A percentile compares a stretch with the other conserved stretches of the same genome.
Evolutionary conservation across 345 rosid species (phyloP).

Genomic region (Citropsis articulata): DNA sequence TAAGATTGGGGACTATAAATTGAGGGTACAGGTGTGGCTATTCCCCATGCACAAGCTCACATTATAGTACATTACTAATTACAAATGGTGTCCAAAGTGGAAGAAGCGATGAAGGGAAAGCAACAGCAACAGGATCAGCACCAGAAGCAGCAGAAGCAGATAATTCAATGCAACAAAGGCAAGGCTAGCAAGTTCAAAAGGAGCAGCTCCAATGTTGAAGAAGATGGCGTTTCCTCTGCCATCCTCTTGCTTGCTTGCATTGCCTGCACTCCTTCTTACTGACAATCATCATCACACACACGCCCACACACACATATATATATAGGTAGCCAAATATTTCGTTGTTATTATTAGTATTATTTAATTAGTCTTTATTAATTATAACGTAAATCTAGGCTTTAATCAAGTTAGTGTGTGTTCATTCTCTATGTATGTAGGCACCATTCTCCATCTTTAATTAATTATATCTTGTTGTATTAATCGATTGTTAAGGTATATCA

Average conservation of each 20-base stretch:
- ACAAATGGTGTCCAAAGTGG: constrained; percentile 54
- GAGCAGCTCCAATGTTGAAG: constrained; percentile 66
- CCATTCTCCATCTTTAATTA: too few relatives aligned
- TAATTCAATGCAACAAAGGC: constrained; percentile 68
- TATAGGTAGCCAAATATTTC: too few relatives aligned
- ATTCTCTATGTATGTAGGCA: too few relatives aligned
- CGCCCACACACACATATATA: too few relatives aligned
- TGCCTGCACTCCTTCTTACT: constrained; percentile 51
- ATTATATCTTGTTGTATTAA: too few relatives aligned
- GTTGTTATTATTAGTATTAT: too few relatives aligned
- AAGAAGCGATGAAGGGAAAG: constrained; percentile 50
- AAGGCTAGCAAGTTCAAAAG: constrained; percentile 69
- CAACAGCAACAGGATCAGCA: constrained; percentile 24
- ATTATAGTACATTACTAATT: not conserved
- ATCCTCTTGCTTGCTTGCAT: constrained; percentile 87
- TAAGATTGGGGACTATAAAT: constrained; percentile 26
- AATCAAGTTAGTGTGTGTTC: too few relatives aligned
- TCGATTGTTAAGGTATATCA: too few relatives aligned
- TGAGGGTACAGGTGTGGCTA: constrained; percentile 3
- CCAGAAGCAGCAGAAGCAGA: constrained; percentile 27
- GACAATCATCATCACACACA: too few relatives aligned
- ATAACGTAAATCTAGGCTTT: too few relatives aligned
- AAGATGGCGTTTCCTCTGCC: constrained; percentile 88
- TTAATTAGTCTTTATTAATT: too few relatives aligned
- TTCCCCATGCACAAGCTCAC: constrained; percentile 23